Base-by-base conservation (phyloP, 768 basidiomycete species). In the Termitomyces sp. region DNA sequence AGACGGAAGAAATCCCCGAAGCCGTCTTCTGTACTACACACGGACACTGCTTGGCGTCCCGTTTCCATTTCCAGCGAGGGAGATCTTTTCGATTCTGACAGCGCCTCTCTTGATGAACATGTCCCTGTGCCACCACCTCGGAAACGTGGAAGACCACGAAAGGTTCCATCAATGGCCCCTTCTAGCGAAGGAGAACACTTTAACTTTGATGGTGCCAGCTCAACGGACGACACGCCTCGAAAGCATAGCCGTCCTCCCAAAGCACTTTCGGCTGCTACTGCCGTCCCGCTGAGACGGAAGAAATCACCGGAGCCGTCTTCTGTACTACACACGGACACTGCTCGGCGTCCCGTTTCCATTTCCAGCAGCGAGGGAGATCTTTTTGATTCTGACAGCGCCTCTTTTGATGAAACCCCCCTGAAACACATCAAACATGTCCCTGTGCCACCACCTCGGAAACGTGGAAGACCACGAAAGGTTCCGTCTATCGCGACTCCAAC, bases 91-190 rank as follows among this genome's bases (percentile, higher is more conserved):
- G 45, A 43, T 47, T 57, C 51, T 41, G 56, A 53, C 25, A 30
- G 37, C 39, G 37, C 41, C n/a, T 49, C 45, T 17, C 5, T 35
- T 9, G 40, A 54, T n/a, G 43, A n/a, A n/a, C n/a, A 16, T 25
- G 12, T 37, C n/a, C n/a, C 45, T 27, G 19, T 43, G 17, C 27
- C 35, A 17, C 53, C n/a, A n/a, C n/a, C 60, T 27, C 54, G 51
- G 28, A 57, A 61, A 40, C 57, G 56, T 19, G 59, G 53, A 19
- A 52, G 59, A 16, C 59, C 54, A 23, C 56, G 49, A 7, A 61
- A 63, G 41, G 23, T 39, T 44, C 21, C 34, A 28, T 21, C 35
- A n/a, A n/a, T n/a, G n/a, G n/a, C 34, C 2, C n/a, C 14, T n/a
- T 53, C 42, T 6, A 53, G 52, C 28, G 44, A 59, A 54, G 65